A percentile compares a stretch with the other conserved stretches of the same genome.
These are phyloP conservation scores for Monilinia vaccinii-corymbosi DNA, from an alignment of 2,329 filamentous ascomycete genomes.

Conservation along the genomic window DNA sequence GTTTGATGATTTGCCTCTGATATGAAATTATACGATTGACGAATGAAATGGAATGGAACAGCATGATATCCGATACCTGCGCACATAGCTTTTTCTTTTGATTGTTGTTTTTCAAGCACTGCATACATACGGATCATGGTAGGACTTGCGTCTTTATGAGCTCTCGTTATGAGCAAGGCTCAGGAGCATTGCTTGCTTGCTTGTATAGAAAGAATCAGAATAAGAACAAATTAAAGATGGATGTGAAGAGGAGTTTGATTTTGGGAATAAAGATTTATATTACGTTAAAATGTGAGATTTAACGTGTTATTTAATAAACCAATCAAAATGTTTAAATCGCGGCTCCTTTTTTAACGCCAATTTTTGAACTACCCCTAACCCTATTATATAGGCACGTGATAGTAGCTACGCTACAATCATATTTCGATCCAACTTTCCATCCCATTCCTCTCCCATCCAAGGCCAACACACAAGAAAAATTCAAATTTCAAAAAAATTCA, in stretches of 20 bases:
- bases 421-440: no score
- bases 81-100: not conserved
- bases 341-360: no score
- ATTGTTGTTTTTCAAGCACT: not conserved
- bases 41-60: not conserved
- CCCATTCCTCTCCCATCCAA: no score
- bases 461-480: no score
- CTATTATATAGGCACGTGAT: no score
- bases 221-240: not conserved
- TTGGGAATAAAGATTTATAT: not conserved
- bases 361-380: no score
- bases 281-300: no score
- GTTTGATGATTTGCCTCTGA: not conserved
- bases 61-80: constrained; percentile 2
- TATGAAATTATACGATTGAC: not conserved
- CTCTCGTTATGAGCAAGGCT: not conserved
- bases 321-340: no score
- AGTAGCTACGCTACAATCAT: no score
- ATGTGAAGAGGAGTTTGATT: not conserved
- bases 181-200: not conserved
- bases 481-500: no score
- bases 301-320: no score
- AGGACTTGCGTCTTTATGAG: not conserved
- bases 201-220: constrained; percentile 1
- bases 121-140: not conserved